Percentiles rank a stretch among this genome's conserved stretches.
phyloP scores from a whole-genome alignment of 129 eudicot species.

The Calendula officinalis region DNA sequence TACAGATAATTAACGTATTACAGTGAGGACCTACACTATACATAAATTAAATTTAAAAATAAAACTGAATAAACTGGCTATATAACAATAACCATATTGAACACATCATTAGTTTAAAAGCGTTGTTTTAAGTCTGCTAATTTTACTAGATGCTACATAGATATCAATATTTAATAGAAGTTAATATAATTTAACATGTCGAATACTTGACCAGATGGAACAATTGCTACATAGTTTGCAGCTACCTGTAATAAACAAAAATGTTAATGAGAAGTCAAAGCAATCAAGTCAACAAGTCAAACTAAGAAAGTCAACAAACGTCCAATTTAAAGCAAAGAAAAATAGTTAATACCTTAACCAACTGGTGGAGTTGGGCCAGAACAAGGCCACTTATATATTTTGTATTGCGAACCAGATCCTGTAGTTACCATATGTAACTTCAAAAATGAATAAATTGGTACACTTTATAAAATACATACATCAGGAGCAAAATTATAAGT shows the following conservation, averaged over 20 bases:
- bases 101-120: too few relatives aligned
- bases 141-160: conserved; percentile 11
- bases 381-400: conserved; percentile 91
- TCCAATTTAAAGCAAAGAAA: not conserved
- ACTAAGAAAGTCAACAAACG: not conserved
- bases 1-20: too few relatives aligned
- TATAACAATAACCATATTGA: too few relatives aligned
- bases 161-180: conserved; percentile 8
- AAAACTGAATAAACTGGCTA: too few relatives aligned
- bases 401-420: conserved; percentile 94
- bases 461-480: conserved; percentile 9
- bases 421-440: conserved; percentile 95
- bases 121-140: not conserved
- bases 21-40: too few relatives aligned
- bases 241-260: conserved; percentile 64
- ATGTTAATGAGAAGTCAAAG: conserved; percentile 5
- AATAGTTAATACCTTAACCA: conserved; percentile 70
- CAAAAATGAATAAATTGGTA: conserved; percentile 15
- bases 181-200: conserved; percentile 65
- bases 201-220: conserved; percentile 97
- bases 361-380: conserved; percentile 90
- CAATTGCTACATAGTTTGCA: conserved; percentile 97
- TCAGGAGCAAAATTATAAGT: not conserved
- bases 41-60: too few relatives aligned
- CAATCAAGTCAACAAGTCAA: not conserved